These are phyloP conservation scores for Aspergillus clavatus DNA, from an alignment of 2,329 filamentous ascomycete genomes.

Conservation along the genomic window DNA sequence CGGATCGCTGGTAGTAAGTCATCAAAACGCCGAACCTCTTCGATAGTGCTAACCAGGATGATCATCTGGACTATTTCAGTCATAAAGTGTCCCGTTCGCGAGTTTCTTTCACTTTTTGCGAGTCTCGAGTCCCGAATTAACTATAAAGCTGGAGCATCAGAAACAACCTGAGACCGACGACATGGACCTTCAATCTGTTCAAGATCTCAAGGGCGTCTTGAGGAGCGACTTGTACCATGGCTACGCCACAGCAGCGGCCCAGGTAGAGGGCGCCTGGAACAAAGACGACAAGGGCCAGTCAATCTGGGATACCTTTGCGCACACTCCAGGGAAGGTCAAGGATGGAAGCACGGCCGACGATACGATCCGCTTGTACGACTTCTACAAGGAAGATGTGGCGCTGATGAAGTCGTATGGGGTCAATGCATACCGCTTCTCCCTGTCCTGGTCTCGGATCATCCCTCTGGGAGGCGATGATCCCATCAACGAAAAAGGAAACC, in stretches of 20 bases:
- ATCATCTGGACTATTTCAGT: not conserved
- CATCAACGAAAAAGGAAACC: constrained; percentile 68
- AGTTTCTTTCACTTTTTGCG: not conserved
- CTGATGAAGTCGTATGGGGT: constrained; percentile 68
- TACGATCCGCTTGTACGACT: constrained; percentile 77
- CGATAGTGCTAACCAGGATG: not conserved
- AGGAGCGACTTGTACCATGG: constrained; percentile 27
- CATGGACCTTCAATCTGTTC: constrained; percentile 23
- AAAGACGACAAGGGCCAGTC: constrained; percentile 70
- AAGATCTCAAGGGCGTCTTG: constrained; percentile 24
- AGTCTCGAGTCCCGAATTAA: not conserved
- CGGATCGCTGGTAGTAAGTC: not conserved
- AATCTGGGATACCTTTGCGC: constrained; percentile 79
- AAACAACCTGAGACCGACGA: not conserved
- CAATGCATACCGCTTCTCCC: constrained; percentile 72
- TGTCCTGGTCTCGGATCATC: constrained; percentile 71
- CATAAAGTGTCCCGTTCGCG: not conserved
- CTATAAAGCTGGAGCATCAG: not conserved
- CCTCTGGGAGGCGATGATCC: constrained; percentile 72
- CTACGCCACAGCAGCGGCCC: constrained; percentile 37
- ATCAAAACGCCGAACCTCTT: not conserved
- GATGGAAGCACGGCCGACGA: constrained; percentile 66
- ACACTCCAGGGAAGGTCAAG: constrained; percentile 69
- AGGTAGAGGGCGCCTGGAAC: constrained; percentile 69
- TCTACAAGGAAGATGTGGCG: constrained; percentile 65